Conservation (phyloP, 805 yeast genomes). For the Monosporozyma aerobia region DNA sequence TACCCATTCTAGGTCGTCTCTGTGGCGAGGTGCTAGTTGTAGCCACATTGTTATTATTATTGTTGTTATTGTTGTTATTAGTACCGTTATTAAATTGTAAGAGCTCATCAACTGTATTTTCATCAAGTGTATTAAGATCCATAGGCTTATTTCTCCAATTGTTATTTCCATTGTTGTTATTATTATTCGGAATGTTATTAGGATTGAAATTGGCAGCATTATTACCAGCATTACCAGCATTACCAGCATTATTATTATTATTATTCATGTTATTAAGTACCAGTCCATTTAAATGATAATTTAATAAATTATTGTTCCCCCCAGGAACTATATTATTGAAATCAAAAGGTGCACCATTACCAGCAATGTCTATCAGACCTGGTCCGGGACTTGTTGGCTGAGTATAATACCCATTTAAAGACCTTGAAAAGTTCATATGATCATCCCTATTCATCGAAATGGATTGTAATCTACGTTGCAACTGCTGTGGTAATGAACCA, state of each 20-base stretch:
- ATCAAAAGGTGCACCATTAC: neutral
- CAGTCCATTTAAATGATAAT: neutral
- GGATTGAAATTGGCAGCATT: neutral
- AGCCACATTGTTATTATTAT: neutral
- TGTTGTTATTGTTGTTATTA: slow-evolving; percentile 1
- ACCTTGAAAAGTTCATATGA: slow-evolving; percentile 9
- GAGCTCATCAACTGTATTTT: slow-evolving; percentile 26
- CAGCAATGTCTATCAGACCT: slow-evolving; percentile 3
- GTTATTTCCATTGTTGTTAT: neutral
- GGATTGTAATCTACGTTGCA: slow-evolving; percentile 21
- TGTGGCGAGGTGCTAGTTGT: neutral
- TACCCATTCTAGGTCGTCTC: neutral
- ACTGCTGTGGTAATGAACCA: slow-evolving; percentile 17
- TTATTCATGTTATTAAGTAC: neutral
- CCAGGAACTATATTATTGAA: neutral
- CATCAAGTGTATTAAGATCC: slow-evolving; percentile 21
- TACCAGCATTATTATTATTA: neutral
- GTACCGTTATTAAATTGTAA: slow-evolving; percentile 13
- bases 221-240: neutral
- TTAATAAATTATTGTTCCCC: neutral
- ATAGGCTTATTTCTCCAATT: slow-evolving; percentile 2
- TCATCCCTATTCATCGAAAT: slow-evolving; percentile 20
- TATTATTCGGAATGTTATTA: neutral
- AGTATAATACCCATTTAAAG: slow-evolving; percentile 25
- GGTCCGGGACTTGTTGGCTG: slow-evolving; percentile 28